phyloP scores from a whole-genome alignment of 306 rosid species.

The Inga leiocalycina region DNA sequence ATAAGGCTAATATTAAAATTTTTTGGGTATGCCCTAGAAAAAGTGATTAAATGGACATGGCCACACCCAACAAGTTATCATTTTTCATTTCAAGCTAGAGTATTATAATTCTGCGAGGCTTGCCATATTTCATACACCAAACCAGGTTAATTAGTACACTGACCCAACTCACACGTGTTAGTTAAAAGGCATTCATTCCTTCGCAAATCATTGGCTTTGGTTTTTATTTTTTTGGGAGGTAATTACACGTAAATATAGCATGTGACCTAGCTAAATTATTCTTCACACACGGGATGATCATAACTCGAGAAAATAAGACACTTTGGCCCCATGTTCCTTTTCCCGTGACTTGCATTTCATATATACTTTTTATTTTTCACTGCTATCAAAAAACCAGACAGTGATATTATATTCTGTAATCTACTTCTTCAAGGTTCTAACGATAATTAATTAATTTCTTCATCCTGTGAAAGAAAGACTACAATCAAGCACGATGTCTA shows the following conservation, averaged over 20 bases:
- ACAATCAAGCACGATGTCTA: not conserved
- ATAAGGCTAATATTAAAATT: not conserved
- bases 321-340: not conserved
- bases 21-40: not conserved
- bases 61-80: not conserved
- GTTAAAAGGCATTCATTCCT: conserved; percentile 11
- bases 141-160: not conserved
- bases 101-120: not conserved
- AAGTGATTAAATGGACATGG: not conserved
- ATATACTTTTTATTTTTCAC: not conserved
- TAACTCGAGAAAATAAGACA: conserved; percentile 5
- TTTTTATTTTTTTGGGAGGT: not conserved
- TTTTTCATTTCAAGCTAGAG: not conserved
- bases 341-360: conserved; percentile 3
- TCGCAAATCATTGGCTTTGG: not conserved
- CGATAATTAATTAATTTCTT: no score
- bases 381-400: not conserved
- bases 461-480: not conserved
- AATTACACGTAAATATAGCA: conserved; percentile 3
- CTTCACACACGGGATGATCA: conserved; percentile 24
- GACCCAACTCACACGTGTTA: conserved; percentile 32
- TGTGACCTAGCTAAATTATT: conserved; percentile 27
- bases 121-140: not conserved
- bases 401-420: not conserved
- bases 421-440: not conserved